Base-by-base conservation (phyloP, 1,284 basidiomycete genomes). In the Moesziomyces antarcticus region DNA sequence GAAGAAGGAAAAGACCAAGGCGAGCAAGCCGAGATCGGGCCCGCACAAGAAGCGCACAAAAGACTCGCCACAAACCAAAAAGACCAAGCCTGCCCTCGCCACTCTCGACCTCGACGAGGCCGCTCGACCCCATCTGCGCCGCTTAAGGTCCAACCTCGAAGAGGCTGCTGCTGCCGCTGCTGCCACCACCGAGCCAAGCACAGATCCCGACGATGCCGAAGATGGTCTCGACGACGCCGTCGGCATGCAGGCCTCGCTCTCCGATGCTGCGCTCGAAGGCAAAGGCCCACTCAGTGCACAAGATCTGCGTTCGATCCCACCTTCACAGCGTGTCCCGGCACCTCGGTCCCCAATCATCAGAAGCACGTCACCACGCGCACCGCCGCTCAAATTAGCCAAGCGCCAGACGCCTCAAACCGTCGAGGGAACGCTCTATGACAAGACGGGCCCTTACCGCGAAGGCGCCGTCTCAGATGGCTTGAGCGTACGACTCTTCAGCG, bases 391-490 rank as follows among this genome's bases (percentile, higher is more conserved):
- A 42, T 71, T 82, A 3, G 73, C 69, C 5, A 69, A 66, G 8
- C 53, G 80, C 5, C 68, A 78, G 33, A 55, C 52, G 16, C 75
- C 80, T 7, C 69, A 80, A 51, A 56, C 43, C 21, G 79, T 83
- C 18, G 80, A 83, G 43, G 81, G 81, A 44, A 83, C 81, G 10
- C 62, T 83, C 21, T 83, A 83, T 54, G 81, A 83, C 56, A 66
- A 75, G 51, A 71, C 67, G 13, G 81, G 81, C 2, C 81, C 81
- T 0, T 78, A 81, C 41, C 68, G 73, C 11, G 81, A 83, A 56
- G 81, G 80, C 21, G 80, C 77, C 1, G 77, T 77, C 10, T 73
- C 73, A 3, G 81, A 83, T 41, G 81, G 80, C 24, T 61, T 83
- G n/a, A 80, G 79, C 51, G 81, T 83, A 11, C 66, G 81, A 20